Conservation (phyloP, 2,329 filamentous ascomycete species). For the Colletotrichum viniferum region DNA sequence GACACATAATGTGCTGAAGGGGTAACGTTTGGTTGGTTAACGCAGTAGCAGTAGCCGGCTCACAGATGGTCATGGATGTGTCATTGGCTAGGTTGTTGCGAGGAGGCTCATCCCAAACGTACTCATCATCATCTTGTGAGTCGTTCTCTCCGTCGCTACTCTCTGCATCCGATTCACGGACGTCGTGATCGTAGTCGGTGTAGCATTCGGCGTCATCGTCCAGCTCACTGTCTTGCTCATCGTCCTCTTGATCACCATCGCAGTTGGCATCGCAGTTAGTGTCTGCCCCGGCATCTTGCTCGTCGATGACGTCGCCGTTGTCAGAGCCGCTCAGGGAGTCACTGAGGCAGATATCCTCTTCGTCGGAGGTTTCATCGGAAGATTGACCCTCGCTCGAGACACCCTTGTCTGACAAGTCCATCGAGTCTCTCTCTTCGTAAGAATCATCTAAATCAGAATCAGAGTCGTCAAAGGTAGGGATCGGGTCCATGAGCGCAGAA, state of each 20-base stretch:
- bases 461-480: background rate
- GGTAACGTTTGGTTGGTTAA: background rate
- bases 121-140: background rate
- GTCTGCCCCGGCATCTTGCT: slow-evolving; percentile 25
- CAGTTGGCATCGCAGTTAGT: background rate
- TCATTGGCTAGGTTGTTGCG: background rate
- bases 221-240: background rate
- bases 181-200: background rate
- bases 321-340: slow-evolving; percentile 26
- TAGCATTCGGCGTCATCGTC: background rate
- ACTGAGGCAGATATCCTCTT: slow-evolving; percentile 10
- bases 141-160: background rate
- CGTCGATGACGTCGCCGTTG: slow-evolving; percentile 33
- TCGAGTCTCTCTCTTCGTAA: background rate
- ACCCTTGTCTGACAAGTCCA: background rate
- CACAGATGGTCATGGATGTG: background rate
- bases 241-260: background rate
- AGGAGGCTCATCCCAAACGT: background rate
- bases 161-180: background rate
- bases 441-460: background rate
- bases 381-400: background rate
- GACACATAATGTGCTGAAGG: background rate
- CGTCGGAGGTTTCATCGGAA: background rate
- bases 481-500: background rate
- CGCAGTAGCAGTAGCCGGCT: background rate